These are phyloP conservation scores for Colletotrichum sp. DNA, from an alignment of 2,329 filamentous ascomycete species.

Conservation along the genomic window DNA sequence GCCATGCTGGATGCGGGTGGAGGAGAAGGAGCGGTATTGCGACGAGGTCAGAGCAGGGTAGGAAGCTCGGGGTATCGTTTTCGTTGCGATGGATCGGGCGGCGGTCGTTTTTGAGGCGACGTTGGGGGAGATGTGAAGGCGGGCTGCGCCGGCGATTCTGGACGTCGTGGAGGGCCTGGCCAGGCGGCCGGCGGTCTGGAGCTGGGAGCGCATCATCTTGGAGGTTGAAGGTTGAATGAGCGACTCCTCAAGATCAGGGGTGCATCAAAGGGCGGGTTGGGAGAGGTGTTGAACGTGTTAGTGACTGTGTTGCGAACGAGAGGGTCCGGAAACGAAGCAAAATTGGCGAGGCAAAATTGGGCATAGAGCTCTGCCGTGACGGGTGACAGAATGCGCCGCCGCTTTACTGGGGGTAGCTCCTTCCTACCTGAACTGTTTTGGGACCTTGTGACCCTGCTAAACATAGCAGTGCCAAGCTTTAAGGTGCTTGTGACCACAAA, in stretches of 20 bases:
- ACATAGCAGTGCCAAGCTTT: background rate
- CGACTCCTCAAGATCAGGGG: background rate
- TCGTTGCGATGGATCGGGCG: background rate
- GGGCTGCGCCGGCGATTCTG: background rate
- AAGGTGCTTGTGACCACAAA: background rate
- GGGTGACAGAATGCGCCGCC: constrained; percentile 8
- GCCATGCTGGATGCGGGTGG: constrained; percentile 19
- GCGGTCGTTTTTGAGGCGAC: constrained; percentile 1
- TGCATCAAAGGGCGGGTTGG: background rate
- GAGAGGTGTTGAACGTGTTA: background rate
- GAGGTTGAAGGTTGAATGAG: background rate
- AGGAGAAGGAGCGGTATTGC: constrained; percentile 16
- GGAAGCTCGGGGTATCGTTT: background rate
- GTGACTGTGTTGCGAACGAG: background rate
- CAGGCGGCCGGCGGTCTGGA: constrained; percentile 15
- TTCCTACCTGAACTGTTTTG: background rate
- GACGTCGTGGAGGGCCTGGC: constrained; percentile 3
- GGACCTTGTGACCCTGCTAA: background rate
- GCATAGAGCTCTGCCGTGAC: background rate
- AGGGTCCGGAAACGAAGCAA: background rate
- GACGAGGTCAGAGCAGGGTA: constrained; percentile 6
- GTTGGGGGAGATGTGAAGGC: constrained; percentile 1
- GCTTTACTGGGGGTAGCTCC: background rate
- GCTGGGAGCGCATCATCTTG: constrained; percentile 18
- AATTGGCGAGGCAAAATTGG: constrained; percentile 10